Evolutionary conservation across 2,329 filamentous ascomycete species (phyloP).

Genomic region (Aspergillus neoniger): DNA sequence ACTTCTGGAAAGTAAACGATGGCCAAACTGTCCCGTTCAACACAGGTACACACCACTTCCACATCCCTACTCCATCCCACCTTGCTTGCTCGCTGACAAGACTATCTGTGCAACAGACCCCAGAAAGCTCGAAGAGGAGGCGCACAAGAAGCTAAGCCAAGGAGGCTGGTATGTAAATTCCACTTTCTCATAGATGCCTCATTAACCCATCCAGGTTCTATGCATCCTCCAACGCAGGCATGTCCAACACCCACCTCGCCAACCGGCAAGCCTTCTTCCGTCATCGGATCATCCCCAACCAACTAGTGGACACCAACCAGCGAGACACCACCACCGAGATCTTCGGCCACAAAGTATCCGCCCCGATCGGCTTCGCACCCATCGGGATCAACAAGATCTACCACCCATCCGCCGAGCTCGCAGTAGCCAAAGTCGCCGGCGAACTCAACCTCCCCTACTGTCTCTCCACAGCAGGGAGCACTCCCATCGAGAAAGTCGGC

Average conservation of each 20-base stretch:
- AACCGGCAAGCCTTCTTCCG: conserved; percentile 67
- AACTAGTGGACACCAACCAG: conserved; percentile 62
- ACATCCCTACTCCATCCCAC: background rate
- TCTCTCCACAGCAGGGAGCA: conserved; percentile 59
- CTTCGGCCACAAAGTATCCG: conserved; percentile 61
- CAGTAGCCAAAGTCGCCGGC: conserved; percentile 61
- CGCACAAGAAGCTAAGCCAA: conserved; percentile 57
- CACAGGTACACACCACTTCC: conserved; percentile 41
- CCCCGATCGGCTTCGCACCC: conserved; percentile 65
- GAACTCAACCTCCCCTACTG: conserved; percentile 62
- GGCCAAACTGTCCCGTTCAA: conserved; percentile 55
- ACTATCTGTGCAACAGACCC: conserved; percentile 43
- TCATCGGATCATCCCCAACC: conserved; percentile 63
- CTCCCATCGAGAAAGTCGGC: conserved; percentile 60
- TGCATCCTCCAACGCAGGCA: conserved; percentile 41
- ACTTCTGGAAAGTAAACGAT: conserved; percentile 57
- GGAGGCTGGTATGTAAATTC: conserved; percentile 53
- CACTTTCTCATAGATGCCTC: background rate
- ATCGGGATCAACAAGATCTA: conserved; percentile 69
- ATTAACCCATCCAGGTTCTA: conserved; percentile 30
- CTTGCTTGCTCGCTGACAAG: background rate
- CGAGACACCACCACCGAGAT: conserved; percentile 60
- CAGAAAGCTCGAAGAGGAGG: conserved; percentile 59
- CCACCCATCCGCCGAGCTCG: conserved; percentile 58
- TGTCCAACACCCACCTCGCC: conserved; percentile 50